Evolutionary conservation across 2,329 filamentous ascomycete genomes (phyloP), one percentile per base, ranked within the genome.

Genomic region (Lecanicillium sp.): DNA sequence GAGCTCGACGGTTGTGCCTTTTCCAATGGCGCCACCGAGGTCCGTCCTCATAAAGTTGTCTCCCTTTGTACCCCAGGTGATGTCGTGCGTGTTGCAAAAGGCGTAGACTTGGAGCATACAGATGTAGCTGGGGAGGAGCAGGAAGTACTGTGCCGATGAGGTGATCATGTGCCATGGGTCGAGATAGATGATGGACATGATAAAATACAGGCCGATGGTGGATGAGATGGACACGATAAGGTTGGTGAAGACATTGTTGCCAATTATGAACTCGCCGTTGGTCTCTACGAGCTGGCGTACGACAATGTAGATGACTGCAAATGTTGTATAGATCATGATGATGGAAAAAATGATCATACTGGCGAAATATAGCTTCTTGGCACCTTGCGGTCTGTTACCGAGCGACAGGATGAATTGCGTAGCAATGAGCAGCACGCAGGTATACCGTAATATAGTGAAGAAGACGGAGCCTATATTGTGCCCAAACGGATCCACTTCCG

Each of bases 141-240:
- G 74, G 58, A 98, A 95, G 69, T 98, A 98, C 59, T 95, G 89
- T 1, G 73, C 77, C 0, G 85, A 80, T 0, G 83, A 90, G 11
- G 92, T 98, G 65, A 98, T 84, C 85, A 98, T 92, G 69, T 98
- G 92, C 92, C 92, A 98, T 0, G 92, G 92, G 51, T 98, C 94
- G 33, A 98, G 77, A 63, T 98, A 98, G 44, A 98, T 65, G 65
- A 98, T 87, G 17, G 84, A 92, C 81, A 94, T 95, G 64, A 95
- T 62, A 67, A 98, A 92, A 71, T 96, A 98, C 29, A 98, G 71
- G 1, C 94, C 92, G 29, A 95, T 66, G 0, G 92, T 98, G 2
- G 87, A 94, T 4, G 83, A 69, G n/a, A 84, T 82, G 6, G 85
- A 92, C 36, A 98, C 79, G 54, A 96, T 85, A 45, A 98, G 74